These are phyloP conservation scores for Polytrichum formosum DNA, from an alignment of 225 moss, liverwort and hornwort genomes.

Conservation along the genomic window DNA sequence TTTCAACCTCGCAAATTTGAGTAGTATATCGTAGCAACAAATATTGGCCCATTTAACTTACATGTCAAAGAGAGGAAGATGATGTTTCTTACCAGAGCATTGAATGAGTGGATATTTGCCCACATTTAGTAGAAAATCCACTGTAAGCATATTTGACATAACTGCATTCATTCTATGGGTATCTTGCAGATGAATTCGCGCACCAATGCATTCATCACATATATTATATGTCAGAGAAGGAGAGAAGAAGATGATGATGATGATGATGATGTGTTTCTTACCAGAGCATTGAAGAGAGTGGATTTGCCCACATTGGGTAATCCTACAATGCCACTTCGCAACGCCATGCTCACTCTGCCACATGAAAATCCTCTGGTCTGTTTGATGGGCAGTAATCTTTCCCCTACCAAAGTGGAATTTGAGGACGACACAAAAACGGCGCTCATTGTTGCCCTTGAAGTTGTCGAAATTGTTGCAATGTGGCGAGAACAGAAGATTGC, in stretches of 20 bases:
- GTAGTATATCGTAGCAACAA: too few relatives aligned
- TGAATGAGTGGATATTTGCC: too few relatives aligned
- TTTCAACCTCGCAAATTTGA: too few relatives aligned
- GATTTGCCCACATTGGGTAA: constrained; percentile 97
- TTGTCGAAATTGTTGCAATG: neutral
- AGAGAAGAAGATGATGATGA: neutral
- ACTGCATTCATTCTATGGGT: too few relatives aligned
- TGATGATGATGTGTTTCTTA: constrained; percentile 11
- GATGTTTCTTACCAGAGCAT: too few relatives aligned
- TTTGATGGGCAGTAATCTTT: constrained; percentile 26
- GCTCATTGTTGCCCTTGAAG: constrained; percentile 1
- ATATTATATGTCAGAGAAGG: too few relatives aligned
- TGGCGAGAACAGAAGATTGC: constrained; percentile 5
- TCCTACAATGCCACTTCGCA: constrained; percentile 94
- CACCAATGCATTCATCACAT: too few relatives aligned
- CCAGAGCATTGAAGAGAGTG: constrained; percentile 89
- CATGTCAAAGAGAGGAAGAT: too few relatives aligned
- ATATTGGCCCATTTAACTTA: too few relatives aligned
- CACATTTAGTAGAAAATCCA: too few relatives aligned
- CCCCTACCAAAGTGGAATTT: constrained; percentile 28
- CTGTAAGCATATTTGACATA: too few relatives aligned
- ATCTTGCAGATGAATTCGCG: too few relatives aligned
- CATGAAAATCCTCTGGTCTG: constrained; percentile 32
- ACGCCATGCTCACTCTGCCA: constrained; percentile 67
- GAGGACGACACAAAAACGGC: constrained; percentile 10